Evolutionary conservation across 768 basidiomycete genomes (phyloP).

Genomic region (Sistotremastrum suecicum): DNA sequence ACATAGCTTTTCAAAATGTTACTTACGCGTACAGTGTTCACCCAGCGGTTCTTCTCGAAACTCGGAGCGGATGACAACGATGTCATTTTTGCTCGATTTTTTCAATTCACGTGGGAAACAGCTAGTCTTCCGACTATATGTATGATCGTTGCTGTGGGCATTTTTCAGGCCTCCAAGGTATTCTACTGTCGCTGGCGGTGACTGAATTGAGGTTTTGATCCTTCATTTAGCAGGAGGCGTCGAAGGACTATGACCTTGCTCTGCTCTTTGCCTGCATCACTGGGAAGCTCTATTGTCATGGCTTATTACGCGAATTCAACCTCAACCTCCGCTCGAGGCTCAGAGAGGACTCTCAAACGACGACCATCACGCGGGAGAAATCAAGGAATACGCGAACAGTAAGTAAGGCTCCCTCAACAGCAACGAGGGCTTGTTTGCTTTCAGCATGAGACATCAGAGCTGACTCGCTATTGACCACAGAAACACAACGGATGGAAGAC

Average conservation of each 20-base stretch:
- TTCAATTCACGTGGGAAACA: conserved; percentile 13
- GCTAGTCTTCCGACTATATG: conserved; percentile 21
- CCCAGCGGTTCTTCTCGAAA: too few species aligned
- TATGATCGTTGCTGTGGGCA: conserved; percentile 17
- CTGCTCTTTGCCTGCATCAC: conserved; percentile 35
- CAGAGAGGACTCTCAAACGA: conserved; percentile 4
- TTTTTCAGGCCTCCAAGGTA: conserved; percentile 13
- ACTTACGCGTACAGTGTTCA: conserved; percentile 11
- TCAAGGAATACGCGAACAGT: too few species aligned
- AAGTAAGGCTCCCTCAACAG: too few species aligned
- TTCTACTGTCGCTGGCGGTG: neutral
- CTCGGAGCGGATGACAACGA: too few species aligned
- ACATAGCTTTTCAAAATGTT: conserved; percentile 12
- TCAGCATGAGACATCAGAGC: too few species aligned
- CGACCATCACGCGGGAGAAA: too few species aligned
- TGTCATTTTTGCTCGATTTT: too few species aligned
- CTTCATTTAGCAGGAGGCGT: conserved; percentile 11
- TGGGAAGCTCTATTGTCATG: conserved; percentile 30
- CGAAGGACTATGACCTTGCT: conserved; percentile 24
- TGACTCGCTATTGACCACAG: too few species aligned
- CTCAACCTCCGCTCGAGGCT: conserved; percentile 17
- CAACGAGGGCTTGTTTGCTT: too few species aligned
- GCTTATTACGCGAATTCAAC: conserved; percentile 11
- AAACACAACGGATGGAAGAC: too few species aligned
- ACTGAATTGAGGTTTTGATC: neutral